phyloP scores from a whole-genome alignment of 148 eudicot genomes.

The Limonium bicolor region DNA sequence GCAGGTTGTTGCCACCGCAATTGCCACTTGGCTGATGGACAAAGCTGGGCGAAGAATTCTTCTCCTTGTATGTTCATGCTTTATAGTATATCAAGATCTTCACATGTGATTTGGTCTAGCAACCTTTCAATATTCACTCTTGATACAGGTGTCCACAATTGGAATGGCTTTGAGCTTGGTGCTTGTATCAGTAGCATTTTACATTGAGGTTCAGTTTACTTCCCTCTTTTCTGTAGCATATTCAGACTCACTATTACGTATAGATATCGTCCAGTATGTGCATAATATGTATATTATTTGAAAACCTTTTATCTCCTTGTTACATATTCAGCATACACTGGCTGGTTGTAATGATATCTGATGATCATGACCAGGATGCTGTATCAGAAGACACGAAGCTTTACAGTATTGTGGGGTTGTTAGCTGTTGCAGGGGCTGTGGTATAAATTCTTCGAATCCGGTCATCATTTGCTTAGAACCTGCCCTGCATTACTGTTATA shows the following conservation, averaged over 20 bases:
- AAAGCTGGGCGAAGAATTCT: constrained; percentile 71
- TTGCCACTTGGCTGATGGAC: constrained; percentile 72
- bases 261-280: too few relatives aligned
- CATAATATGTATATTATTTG: too few relatives aligned
- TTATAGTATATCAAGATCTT: constrained; percentile 20
- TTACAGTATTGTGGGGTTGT: constrained; percentile 25
- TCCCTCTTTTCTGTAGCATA: background rate
- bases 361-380: constrained; percentile 19
- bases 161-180: constrained; percentile 1
- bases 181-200: constrained; percentile 60
- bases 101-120: background rate
- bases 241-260: too few relatives aligned
- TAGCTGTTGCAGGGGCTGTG: constrained; percentile 66
- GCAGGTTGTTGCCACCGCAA: constrained; percentile 73
- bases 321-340: constrained; percentile 2
- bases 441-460: constrained; percentile 18
- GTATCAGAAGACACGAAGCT: constrained; percentile 28
- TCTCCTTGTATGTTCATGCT: constrained; percentile 33
- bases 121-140: too few relatives aligned
- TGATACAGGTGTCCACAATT: constrained; percentile 2
- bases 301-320: too few relatives aligned
- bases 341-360: background rate
- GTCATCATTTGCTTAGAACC: background rate
- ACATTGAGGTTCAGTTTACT: constrained; percentile 43
- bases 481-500: too few relatives aligned